Conservation (phyloP, 306 rosid species). For the Cyamopsis tetragonoloba region DNA sequence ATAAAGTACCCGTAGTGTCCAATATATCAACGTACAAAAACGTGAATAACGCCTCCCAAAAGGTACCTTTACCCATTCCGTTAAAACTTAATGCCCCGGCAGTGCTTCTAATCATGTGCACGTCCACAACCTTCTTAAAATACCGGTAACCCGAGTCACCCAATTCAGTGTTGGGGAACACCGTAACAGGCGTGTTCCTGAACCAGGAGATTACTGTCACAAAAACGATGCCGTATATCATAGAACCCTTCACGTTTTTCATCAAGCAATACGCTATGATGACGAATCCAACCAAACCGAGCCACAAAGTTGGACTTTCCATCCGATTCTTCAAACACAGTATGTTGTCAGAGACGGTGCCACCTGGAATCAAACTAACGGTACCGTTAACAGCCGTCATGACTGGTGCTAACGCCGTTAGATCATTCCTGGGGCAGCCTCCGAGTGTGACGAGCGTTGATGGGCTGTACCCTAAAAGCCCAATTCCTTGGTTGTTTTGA, state of each 20-base stretch:
- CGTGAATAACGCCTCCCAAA: constrained; percentile 80
- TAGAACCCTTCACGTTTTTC: constrained; percentile 63
- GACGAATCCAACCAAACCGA: constrained; percentile 65
- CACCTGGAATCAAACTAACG: constrained; percentile 42
- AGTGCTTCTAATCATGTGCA: constrained; percentile 56
- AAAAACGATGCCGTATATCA: constrained; percentile 79
- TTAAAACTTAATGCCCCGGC: constrained; percentile 66
- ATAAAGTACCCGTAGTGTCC: constrained; percentile 69
- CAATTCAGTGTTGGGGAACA: constrained; percentile 46
- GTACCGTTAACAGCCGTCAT: constrained; percentile 47
- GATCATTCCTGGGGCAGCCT: constrained; percentile 54
- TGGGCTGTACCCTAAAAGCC: constrained; percentile 67
- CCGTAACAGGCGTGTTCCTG: constrained; percentile 67
- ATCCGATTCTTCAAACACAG: constrained; percentile 49
- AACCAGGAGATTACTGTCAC: constrained; percentile 86
- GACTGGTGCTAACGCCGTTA: constrained; percentile 55
- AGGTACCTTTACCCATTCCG: constrained; percentile 39
- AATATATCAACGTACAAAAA: constrained; percentile 76
- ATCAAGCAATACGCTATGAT: constrained; percentile 68
- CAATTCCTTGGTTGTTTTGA: constrained; percentile 73
- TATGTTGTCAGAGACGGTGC: constrained; percentile 46
- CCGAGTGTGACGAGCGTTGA: constrained; percentile 74
- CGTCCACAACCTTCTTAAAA: constrained; percentile 69
- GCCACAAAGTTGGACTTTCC: constrained; percentile 85
- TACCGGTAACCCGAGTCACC: constrained; percentile 46